Percentiles rank a stretch among this genome's conserved stretches.
These are phyloP conservation scores for Dendrobium nobile DNA, from an alignment of 106 monocot species.

Conservation along the genomic window DNA sequence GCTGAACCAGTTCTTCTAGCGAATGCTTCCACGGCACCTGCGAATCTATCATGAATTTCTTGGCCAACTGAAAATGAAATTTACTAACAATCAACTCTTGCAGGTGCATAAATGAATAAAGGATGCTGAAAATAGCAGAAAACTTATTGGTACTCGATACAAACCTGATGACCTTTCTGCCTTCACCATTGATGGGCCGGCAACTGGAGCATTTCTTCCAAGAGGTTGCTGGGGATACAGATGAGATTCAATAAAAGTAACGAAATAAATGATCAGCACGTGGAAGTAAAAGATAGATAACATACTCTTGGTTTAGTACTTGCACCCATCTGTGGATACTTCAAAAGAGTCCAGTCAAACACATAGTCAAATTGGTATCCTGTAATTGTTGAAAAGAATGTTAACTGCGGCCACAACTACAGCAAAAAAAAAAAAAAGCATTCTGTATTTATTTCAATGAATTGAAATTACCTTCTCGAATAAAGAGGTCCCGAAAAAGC, in stretches of 20 bases:
- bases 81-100: background rate
- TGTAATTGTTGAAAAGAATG: conserved; percentile 1
- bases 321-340: conserved; percentile 48
- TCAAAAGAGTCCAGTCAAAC: conserved; percentile 75
- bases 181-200: conserved; percentile 33
- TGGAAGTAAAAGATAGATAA: background rate
- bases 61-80: conserved; percentile 18
- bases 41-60: conserved; percentile 42
- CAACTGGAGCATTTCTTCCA: conserved; percentile 31
- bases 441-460: background rate
- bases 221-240: conserved; percentile 18
- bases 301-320: conserved; percentile 37
- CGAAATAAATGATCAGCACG: background rate
- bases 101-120: background rate
- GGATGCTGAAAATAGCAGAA: background rate
- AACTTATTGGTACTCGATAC: background rate
- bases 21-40: conserved; percentile 58
- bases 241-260: background rate
- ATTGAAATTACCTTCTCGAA: conserved; percentile 49
- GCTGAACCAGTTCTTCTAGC: conserved; percentile 49
- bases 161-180: conserved; percentile 49
- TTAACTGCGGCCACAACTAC: background rate
- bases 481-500: conserved; percentile 76
- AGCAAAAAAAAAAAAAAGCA: conserved; percentile 11
- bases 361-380: conserved; percentile 76